Evolutionary conservation across 164 flowering plant genomes (phyloP), one percentile per base, ranked within the genome.

Genomic region (Umbilicus rupestris): DNA sequence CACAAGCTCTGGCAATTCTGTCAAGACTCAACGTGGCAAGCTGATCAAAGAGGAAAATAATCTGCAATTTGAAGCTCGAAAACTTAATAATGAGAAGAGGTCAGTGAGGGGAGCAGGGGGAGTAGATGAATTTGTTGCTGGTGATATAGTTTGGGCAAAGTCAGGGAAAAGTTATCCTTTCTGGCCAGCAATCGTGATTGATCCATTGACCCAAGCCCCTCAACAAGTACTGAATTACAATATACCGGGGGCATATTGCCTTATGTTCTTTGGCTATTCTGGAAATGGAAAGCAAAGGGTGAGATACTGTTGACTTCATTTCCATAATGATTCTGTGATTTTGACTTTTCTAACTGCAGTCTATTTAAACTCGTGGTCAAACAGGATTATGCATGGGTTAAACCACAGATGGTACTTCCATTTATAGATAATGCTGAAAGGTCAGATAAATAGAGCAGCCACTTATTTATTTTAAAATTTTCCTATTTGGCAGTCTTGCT

Each of bases 321-420:
- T 29, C 20, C 52, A 44, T 62, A 67, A 35, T 52, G 59, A 33
- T 59, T 20, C 65, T 64, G 4, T 50, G 9, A 19, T 72, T 10
- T 63, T 24, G 64, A 57, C 7, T 58, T 22, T 31, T 70, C 14
- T 47, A 52, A 39, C 63, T 65, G 59, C 44, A 65, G 31, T 44
- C 44, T 19, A 26, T 35, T 39, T 68, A 47, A 44, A 11, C 55
- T 28, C 70, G 29, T 52, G 72, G 62, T 37, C 75, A 71, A 65
- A 57, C 90, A 95, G 99, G 99, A 92, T 69, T 88, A 88, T 80
- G 96, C 97, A 24, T 95, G 99, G 99, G 86, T 90, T 42, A 86
- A 77, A 70, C 74, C 76, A 7, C 97, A 87, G 42, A 84, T 79
- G 91, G 80, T 92, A 39, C 87, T 84, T 75, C 90, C 96, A 2